A percentile compares a stretch with the other conserved stretches of the same genome.
Conservation (phyloP, 371 early-diverging fungal species). For the Mucor irregularis region DNA sequence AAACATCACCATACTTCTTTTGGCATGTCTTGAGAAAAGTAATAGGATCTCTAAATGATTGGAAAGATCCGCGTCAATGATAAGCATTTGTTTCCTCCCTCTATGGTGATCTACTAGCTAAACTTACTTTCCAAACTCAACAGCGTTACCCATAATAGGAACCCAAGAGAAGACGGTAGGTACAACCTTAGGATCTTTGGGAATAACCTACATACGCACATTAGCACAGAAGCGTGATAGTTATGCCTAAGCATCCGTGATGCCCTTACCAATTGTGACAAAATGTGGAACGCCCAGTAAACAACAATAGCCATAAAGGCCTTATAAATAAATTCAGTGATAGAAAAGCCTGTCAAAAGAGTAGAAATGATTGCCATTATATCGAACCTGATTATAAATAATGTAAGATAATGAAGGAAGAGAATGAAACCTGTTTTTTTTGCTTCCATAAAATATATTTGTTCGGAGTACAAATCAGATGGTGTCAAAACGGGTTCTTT, state of each 20-base stretch:
- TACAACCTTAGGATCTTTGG: conserved; percentile 67
- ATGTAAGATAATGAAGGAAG: conserved; percentile 3
- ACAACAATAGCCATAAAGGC: conserved; percentile 28
- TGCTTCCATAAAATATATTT: neutral
- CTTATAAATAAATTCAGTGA: conserved; percentile 28
- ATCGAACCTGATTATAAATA: neutral
- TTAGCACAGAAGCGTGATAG: neutral
- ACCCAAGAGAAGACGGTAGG: conserved; percentile 85
- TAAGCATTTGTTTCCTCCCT: neutral
- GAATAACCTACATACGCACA: conserved; percentile 33
- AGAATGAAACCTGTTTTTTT: neutral
- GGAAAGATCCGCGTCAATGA: neutral
- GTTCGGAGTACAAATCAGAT: neutral
- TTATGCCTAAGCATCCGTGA: neutral
- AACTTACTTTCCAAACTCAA: conserved; percentile 79
- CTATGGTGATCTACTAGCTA: too few relatives aligned
- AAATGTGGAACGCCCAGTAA: conserved; percentile 36
- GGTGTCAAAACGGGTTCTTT: conserved; percentile 7
- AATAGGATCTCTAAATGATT: conserved; percentile 70
- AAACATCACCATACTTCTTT: conserved; percentile 84
- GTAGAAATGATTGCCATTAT: conserved; percentile 28
- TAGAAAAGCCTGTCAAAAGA: conserved; percentile 7
- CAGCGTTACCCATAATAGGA: conserved; percentile 88
- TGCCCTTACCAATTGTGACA: conserved; percentile 43
- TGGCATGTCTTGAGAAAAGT: conserved; percentile 73